Percentiles rank a stretch among this genome's conserved stretches.
phyloP scores from a whole-genome alignment of 2,329 filamentous ascomycete genomes.

The Talaromyces sp. region DNA sequence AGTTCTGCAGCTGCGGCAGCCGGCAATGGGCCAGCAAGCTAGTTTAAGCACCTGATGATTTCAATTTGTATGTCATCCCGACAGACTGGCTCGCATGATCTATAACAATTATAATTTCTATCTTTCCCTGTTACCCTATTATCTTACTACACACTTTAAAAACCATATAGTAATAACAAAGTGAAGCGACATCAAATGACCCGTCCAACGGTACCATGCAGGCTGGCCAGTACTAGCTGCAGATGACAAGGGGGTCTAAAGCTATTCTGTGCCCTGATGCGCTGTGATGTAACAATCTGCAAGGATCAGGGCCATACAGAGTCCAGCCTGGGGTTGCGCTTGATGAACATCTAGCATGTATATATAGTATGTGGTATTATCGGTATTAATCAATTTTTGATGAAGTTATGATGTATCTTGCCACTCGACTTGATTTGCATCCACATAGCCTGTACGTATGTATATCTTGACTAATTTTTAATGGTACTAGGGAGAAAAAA shows the following conservation, averaged over 20 bases:
- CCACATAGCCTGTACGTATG: no score
- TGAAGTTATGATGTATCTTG: no score
- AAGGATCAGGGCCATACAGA: constrained; percentile 5
- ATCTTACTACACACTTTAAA: no score
- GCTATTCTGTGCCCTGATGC: not conserved
- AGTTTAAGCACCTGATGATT: not conserved
- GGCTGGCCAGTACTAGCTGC: not conserved
- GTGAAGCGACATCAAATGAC: not conserved
- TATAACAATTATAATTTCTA: not conserved
- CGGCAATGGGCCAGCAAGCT: not conserved
- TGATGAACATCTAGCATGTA: not conserved
- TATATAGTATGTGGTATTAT: not conserved
- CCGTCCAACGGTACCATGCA: not conserved
- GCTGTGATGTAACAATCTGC: constrained; percentile 11
- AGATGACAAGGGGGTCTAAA: not conserved
- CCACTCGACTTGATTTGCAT: no score
- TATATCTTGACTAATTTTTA: no score
- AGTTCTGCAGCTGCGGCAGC: not conserved
- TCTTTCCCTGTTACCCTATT: not conserved
- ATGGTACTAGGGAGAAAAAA: no score
- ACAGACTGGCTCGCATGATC: not conserved
- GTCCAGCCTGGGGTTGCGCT: not conserved
- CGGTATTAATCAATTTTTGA: no score
- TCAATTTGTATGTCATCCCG: not conserved
- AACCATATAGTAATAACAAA: no score